phyloP scores from a whole-genome alignment of 371 early-diverging fungal species.

The Dentiscutata heterogama region DNA sequence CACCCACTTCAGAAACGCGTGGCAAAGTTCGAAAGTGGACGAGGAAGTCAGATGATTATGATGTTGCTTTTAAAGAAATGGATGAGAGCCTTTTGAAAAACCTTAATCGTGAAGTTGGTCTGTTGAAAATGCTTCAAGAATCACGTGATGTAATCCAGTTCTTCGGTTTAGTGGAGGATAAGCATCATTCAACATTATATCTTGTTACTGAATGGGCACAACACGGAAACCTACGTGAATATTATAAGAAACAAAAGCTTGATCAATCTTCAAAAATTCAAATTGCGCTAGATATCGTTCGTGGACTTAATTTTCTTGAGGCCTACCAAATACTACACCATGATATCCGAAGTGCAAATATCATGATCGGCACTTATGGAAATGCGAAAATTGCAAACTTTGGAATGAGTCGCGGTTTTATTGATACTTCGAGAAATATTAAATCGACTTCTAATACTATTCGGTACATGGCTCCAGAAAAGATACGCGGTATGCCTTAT shows the following conservation, averaged over 20 bases:
- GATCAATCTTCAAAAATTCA: not conserved
- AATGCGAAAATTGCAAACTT: conserved; percentile 40
- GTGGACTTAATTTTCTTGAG: conserved; percentile 30
- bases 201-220: conserved; percentile 41
- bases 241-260: not conserved
- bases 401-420: not conserved
- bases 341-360: conserved; percentile 35
- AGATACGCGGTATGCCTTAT: not conserved
- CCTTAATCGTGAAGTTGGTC: not conserved
- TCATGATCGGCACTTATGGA: not conserved
- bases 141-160: conserved; percentile 32
- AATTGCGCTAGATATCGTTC: conserved; percentile 34
- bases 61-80: conserved; percentile 9
- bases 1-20: too few relatives aligned
- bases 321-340: conserved; percentile 22
- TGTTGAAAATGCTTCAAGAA: conserved; percentile 22
- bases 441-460: not conserved
- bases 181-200: not conserved
- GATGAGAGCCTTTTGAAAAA: not conserved
- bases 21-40: not conserved
- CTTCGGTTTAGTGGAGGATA: conserved; percentile 1
- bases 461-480: conserved; percentile 2
- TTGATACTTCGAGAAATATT: not conserved
- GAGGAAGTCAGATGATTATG: not conserved
- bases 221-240: conserved; percentile 15